Evolutionary conservation across 305 asterid genomes (phyloP), one percentile per base, ranked within the genome.

Genomic region (Plantago coronopus): DNA sequence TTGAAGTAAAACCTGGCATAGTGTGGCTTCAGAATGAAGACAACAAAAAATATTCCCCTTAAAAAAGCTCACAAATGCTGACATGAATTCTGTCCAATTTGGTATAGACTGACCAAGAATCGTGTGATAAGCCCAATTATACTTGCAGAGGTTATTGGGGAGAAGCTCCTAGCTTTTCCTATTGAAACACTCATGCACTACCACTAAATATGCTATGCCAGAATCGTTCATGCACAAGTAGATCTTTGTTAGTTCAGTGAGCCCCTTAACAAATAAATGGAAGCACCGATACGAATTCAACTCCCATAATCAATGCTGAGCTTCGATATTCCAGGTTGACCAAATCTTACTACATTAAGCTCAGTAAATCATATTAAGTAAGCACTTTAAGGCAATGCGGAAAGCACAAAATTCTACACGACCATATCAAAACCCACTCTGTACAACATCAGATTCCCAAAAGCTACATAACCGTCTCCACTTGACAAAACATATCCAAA

Each of bases 401-500:
- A 27, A 27, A 27, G 34, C 34, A 27, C n/a, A n/a, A n/a, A n/a
- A n/a, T n/a, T n/a, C n/a, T 7, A 34, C 12, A 34, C 40, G 9
- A 7, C 11, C 40, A 0, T 9, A 34, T 7, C 40, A 34, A 34
- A 34, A 34, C 40, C 12, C 12, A 0, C 11, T 3, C 2, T 27
- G 61, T 15, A 61, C 29, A 14, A 49, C 29, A 27, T 42, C 40
- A 59, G 57, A 57, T 51, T 44, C 64, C 45, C 57, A 3, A 29
- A 45, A 66, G 40, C n/a, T 7, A n/a, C 0, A 44, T 23, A 37
- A 13, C 31, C 25, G 18, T 12, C 27, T 14, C 10, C 17, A 11
- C 50, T 21, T 48, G 23, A n/a, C n/a, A n/a, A n/a, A n/a, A n/a
- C n/a, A n/a, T n/a, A n/a, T n/a, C n/a, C n/a, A n/a, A n/a, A n/a